Percentiles rank a stretch among this genome's conserved stretches.
These are phyloP conservation scores for Xerocomus amazonicus DNA, from an alignment of 1,284 basidiomycete genomes.

Conservation along the genomic window DNA sequence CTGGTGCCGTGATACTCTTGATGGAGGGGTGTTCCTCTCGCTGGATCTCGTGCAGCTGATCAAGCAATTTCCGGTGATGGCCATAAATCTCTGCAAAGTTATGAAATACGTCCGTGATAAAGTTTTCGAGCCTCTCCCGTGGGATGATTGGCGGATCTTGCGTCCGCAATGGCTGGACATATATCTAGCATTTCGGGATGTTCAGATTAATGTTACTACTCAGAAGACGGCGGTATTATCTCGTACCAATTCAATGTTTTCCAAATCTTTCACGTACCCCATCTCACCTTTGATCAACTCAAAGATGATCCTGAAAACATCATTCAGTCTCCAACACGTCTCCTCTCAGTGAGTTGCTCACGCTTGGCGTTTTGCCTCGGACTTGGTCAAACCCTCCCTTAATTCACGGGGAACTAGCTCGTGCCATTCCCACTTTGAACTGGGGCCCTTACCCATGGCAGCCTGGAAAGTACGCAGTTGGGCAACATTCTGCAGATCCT, in stretches of 20 bases:
- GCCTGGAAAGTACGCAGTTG: conserved; percentile 84
- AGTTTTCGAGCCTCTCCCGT: conserved; percentile 67
- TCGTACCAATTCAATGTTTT: conserved; percentile 66
- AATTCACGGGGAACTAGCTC: conserved; percentile 76
- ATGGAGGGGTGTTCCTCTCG: conserved; percentile 86
- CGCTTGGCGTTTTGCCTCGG: conserved; percentile 86
- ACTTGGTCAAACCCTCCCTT: conserved; percentile 61
- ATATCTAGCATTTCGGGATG: conserved; percentile 50
- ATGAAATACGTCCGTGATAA: conserved; percentile 90
- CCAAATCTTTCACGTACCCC: conserved; percentile 90
- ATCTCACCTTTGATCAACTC: conserved; percentile 96
- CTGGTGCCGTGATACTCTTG: conserved; percentile 78
- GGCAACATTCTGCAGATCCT: conserved; percentile 70
- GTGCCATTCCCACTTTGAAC: conserved; percentile 82
- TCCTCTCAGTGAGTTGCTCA: conserved; percentile 41
- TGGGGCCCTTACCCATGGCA: conserved; percentile 75
- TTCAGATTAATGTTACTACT: conserved; percentile 7
- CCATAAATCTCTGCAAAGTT: conserved; percentile 81
- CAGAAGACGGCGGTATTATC: neutral
- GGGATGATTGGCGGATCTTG: conserved; percentile 78
- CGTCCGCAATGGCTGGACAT: conserved; percentile 68
- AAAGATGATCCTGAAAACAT: conserved; percentile 71
- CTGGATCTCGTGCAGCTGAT: conserved; percentile 83
- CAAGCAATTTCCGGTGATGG: conserved; percentile 73
- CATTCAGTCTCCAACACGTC: neutral